Evolutionary conservation across 106 monocot genomes (phyloP), one percentile per base, ranked within the genome.

Genomic region (Dioscorea alata): DNA sequence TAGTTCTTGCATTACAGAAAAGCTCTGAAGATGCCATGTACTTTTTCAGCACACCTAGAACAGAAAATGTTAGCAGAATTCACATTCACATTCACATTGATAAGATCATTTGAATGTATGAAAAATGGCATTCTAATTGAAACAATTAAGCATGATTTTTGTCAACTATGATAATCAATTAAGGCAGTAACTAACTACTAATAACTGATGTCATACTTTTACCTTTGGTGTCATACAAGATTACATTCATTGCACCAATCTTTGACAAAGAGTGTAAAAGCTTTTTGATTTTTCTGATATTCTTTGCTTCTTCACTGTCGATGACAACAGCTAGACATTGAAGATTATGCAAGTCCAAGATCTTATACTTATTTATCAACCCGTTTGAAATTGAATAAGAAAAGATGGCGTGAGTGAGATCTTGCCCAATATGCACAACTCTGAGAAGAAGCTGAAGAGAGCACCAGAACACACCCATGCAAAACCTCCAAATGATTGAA

Each of bases 141-240:
- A 42, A 42, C 28, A 28, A 3, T 28, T 3, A 28, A 28, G 28
- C 28, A 28, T 28, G 3, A 28, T 1, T 1, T 28, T 28, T 28
- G 28, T 28, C 28, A 28, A 28, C 28, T 28, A 28, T 28, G 3
- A 28, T 28, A 3, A 28, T 28, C 28, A 3, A 1, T 28, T 28
- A 28, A 1, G 28, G 3, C 28, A 28, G 3, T 28, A 28, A 28
- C 28, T 28, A 28, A 28, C 28, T 28, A 28, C 28, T 28, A 28
- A 28, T 28, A 28, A 28, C 18, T 19, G 19, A 54, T 54, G 19
- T 3, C 33, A 63, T 33, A 23, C 51, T 28, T 28, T 61, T 76
- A 86, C 95, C 95, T 76, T 95, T 83, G 48, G 81, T 78, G 68
- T 95, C 95, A 74, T 95, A 91, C 6, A 91, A 61, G 32, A 72